Evolutionary conservation across 495 filamentous ascomycete genomes (phyloP).

Genomic region (Penicillium coffeae): DNA sequence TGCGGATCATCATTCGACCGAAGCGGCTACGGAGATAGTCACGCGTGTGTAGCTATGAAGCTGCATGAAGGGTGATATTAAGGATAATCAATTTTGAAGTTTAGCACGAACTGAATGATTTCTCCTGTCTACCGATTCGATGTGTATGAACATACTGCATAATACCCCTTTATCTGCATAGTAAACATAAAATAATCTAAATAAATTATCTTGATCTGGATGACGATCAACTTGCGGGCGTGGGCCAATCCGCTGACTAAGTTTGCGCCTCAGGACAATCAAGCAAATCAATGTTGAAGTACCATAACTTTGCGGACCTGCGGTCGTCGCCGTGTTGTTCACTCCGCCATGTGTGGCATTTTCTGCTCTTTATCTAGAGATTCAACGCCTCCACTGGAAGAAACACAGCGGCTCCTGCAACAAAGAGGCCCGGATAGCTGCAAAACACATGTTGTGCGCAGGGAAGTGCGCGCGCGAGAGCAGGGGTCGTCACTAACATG

Average conservation of each 20-base stretch:
- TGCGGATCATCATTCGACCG: conserved; percentile 28
- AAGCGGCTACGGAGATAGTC: conserved; percentile 6
- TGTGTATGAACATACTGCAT: too few relatives aligned
- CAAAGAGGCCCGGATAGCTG: conserved; percentile 56
- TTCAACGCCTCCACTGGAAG: conserved; percentile 31
- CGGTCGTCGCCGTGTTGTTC: neutral
- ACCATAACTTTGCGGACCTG: conserved; percentile 1
- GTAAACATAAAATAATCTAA: too few relatives aligned
- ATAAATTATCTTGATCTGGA: neutral
- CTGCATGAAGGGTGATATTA: too few relatives aligned
- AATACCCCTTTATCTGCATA: too few relatives aligned
- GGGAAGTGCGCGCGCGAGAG: conserved; percentile 17
- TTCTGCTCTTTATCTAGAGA: conserved; percentile 49
- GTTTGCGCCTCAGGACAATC: conserved; percentile 14
- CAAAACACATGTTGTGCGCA: conserved; percentile 28
- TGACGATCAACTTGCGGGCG: neutral
- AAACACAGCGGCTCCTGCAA: conserved; percentile 40
- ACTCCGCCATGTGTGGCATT: conserved; percentile 59
- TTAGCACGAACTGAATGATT: too few relatives aligned
- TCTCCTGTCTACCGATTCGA: too few relatives aligned
- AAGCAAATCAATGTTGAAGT: conserved; percentile 9
- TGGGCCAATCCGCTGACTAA: conserved; percentile 11
- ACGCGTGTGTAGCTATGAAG: neutral
- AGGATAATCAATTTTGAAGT: too few relatives aligned
- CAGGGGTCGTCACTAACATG: conserved; percentile 23